These are phyloP conservation scores for Candida endomychidarum DNA, from an alignment of 805 yeast genomes.

Conservation along the genomic window DNA sequence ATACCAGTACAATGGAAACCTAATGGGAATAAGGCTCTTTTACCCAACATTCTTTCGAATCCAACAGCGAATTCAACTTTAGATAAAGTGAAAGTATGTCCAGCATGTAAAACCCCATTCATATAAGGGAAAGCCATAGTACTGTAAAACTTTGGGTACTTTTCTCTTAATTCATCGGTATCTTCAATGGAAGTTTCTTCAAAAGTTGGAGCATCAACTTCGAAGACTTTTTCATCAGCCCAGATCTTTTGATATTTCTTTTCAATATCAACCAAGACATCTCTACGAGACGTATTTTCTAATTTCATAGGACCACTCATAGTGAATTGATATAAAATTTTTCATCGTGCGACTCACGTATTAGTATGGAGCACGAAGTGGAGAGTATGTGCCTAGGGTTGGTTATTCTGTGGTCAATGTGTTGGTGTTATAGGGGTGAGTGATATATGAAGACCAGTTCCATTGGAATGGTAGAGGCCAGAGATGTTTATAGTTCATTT, in stretches of 20 bases:
- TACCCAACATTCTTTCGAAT: constrained; percentile 92
- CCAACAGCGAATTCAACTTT: constrained; percentile 92
- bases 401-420: too few species aligned
- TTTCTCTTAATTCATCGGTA: constrained; percentile 68
- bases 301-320: constrained; percentile 44
- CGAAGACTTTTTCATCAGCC: constrained; percentile 84
- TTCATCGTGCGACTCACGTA: too few species aligned
- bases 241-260: constrained; percentile 83
- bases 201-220: constrained; percentile 80
- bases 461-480: too few species aligned
- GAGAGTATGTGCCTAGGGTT: too few species aligned
- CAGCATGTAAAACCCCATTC: constrained; percentile 98
- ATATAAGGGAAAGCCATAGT: constrained; percentile 99
- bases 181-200: constrained; percentile 52
- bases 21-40: constrained; percentile 87
- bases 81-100: constrained; percentile 93
- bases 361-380: too few species aligned
- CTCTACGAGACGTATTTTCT: constrained; percentile 88
- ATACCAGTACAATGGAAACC: constrained; percentile 99
- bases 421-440: too few species aligned
- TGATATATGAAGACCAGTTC: too few species aligned
- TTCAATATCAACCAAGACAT: constrained; percentile 85
- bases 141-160: constrained; percentile 83
- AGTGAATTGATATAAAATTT: too few species aligned
- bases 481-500: too few species aligned